phyloP scores from a whole-genome alignment of 2,329 filamentous ascomycete species.

The Apiospora malaysiana region DNA sequence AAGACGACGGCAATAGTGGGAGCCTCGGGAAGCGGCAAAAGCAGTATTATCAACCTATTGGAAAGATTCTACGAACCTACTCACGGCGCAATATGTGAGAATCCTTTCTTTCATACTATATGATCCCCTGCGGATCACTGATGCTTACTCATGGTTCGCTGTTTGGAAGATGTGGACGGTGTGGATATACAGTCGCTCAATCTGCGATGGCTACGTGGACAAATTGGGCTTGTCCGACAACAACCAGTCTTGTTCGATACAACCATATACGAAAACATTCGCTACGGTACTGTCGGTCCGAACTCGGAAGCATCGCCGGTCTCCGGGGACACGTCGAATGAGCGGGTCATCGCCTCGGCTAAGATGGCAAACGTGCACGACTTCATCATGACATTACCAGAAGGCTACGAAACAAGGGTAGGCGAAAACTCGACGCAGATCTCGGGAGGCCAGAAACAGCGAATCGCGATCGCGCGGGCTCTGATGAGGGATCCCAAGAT shows the following conservation, averaged over 20 bases:
- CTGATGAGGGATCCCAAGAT: slow-evolving; percentile 85
- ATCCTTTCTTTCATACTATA: not conserved
- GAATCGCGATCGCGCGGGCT: slow-evolving; percentile 87
- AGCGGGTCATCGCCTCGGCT: slow-evolving; percentile 77
- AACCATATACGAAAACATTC: slow-evolving; percentile 85
- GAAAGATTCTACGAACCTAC: slow-evolving; percentile 92
- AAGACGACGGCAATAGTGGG: slow-evolving; percentile 50
- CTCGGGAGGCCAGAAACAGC: slow-evolving; percentile 89
- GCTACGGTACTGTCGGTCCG: slow-evolving; percentile 82
- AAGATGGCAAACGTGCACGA: slow-evolving; percentile 90
- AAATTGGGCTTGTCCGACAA: slow-evolving; percentile 88
- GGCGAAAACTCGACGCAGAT: slow-evolving; percentile 83
- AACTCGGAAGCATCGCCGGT: slow-evolving; percentile 62
- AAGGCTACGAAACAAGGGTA: slow-evolving; percentile 81
- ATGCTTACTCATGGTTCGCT: not conserved
- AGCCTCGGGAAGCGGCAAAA: slow-evolving; percentile 27
- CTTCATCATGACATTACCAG: slow-evolving; percentile 81
- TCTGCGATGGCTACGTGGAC: slow-evolving; percentile 84
- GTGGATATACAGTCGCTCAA: slow-evolving; percentile 80
- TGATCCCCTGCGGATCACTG: not conserved
- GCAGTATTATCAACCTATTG: slow-evolving; percentile 85
- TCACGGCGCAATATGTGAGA: slow-evolving; percentile 56
- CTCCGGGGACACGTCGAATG: slow-evolving; percentile 60
- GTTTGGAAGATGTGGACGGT: slow-evolving; percentile 65
- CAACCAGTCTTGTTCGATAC: slow-evolving; percentile 87